phyloP scores from a whole-genome alignment of 1,284 basidiomycete genomes.

The Heliocybe sulcata region DNA sequence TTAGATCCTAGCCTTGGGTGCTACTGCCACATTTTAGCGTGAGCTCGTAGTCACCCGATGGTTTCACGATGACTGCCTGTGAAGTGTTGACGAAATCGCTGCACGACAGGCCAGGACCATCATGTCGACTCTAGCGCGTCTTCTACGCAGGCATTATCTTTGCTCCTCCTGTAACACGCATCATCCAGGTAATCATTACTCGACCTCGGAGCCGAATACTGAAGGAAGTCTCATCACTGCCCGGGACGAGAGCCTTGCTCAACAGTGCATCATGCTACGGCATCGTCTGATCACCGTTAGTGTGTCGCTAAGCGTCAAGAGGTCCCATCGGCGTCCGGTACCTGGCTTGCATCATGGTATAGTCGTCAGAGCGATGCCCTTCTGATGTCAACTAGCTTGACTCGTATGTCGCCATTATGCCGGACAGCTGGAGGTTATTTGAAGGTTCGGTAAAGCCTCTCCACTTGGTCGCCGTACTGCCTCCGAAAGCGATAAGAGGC shows the following conservation, averaged over 20 bases:
- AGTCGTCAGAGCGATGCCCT: too few species aligned
- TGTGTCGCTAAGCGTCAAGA: background rate
- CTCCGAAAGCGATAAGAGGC: too few species aligned
- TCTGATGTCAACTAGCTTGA: too few species aligned
- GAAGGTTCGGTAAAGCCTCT: too few species aligned
- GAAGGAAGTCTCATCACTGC: background rate
- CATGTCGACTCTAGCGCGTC: background rate
- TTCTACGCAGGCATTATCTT: background rate
- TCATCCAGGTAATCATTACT: too few species aligned
- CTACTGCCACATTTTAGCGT: background rate
- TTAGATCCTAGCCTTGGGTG: too few species aligned
- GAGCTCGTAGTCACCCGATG: background rate
- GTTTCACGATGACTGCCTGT: background rate
- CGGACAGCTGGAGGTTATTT: too few species aligned
- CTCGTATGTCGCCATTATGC: too few species aligned
- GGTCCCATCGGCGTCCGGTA: background rate
- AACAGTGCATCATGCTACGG: background rate
- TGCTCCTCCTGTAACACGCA: background rate
- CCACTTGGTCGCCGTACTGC: too few species aligned
- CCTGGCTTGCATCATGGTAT: too few species aligned
- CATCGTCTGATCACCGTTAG: background rate
- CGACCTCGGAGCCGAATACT: background rate
- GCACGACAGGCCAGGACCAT: background rate
- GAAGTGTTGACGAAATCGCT: background rate
- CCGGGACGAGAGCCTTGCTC: too few species aligned